Evolutionary conservation across 805 yeast species (phyloP), one percentile per base, ranked within the genome.

Genomic region (Spathaspora sp.): DNA sequence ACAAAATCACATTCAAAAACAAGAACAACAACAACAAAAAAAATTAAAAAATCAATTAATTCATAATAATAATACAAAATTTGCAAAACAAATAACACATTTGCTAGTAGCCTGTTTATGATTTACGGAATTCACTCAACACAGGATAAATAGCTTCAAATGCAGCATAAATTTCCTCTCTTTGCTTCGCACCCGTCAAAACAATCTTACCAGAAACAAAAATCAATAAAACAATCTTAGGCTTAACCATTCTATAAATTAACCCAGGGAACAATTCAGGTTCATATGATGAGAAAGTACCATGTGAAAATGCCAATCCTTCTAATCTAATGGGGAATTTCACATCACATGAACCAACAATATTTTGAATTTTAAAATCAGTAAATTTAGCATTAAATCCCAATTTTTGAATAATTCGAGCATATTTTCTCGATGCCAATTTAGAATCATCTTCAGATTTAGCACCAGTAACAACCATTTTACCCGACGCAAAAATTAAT

Each of bases 391-490:
- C 98, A 66, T 92, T 89, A 75, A 94, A 94, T 2, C 99, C 99
- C 60, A 94, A 86, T 69, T 94, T 94, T 70, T 94, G 99, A 59
- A 94, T 94, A 65, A 94, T 94, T 77, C 99, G 85, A 1, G 99
- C 99, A 63, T 94, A 94, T 69, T 94, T 94, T 74, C 99, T 83
- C 18, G 97, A 90, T 1, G 99, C 99, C 58, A 94, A 79, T 69
- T 94, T 94, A n/a, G 97, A 90, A 67, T 94, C 98, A 67, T 94
- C 98, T 69, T 94, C 99, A 38, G 96, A 87, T 70, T 94, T 94
- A 20, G 99, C 99, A 81, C 99, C 99, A 29, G 98, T 94, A 14
- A 94, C 99, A 60, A 94, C 99, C 99, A 94, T 94, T 71, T 94
- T 94, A 64, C 99, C 99, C 1, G 97, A 91, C 1, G 99, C 99